phyloP scores from a whole-genome alignment of 225 moss, liverwort and hornwort species.

The Pseudoscleropodium purum region DNA sequence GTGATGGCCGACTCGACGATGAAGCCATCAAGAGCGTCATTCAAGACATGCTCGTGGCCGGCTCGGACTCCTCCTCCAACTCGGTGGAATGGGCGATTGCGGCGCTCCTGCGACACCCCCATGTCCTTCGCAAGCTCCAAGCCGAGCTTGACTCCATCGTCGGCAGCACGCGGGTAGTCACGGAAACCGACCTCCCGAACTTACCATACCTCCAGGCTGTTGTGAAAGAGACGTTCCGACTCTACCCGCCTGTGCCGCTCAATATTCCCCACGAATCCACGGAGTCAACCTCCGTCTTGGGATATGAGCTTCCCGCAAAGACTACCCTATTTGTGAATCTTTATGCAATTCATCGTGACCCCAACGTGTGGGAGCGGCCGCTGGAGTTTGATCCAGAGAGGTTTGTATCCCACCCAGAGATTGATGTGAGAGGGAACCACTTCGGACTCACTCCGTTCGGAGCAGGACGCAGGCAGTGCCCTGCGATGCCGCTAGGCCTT shows the following conservation, averaged over 20 bases:
- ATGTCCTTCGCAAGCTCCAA: constrained; percentile 17
- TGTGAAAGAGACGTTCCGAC: constrained; percentile 35
- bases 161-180: constrained; percentile 4
- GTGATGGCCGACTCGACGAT: constrained; percentile 4
- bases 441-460: constrained; percentile 43
- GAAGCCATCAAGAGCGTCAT: constrained; percentile 21
- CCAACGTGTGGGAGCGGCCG: constrained; percentile 15
- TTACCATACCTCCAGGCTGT: constrained; percentile 33
- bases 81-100: constrained; percentile 33
- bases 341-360: constrained; percentile 35
- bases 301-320: constrained; percentile 29
- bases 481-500: too few relatives aligned
- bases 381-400: constrained; percentile 32
- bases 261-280: constrained; percentile 20
- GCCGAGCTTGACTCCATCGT: constrained; percentile 22
- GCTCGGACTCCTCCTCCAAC: constrained; percentile 24
- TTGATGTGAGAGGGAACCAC: neutral
- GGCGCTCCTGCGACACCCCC: constrained; percentile 22
- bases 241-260: constrained; percentile 30
- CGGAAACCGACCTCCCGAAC: constrained; percentile 15
- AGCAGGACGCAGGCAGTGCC: neutral
- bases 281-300: neutral
- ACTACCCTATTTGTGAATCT: constrained; percentile 29
- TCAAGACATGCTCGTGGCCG: constrained; percentile 31
- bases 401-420: constrained; percentile 7